Base-by-base conservation (phyloP, 2,329 filamentous ascomycete species). In the Sarocladiaceae sp. region DNA sequence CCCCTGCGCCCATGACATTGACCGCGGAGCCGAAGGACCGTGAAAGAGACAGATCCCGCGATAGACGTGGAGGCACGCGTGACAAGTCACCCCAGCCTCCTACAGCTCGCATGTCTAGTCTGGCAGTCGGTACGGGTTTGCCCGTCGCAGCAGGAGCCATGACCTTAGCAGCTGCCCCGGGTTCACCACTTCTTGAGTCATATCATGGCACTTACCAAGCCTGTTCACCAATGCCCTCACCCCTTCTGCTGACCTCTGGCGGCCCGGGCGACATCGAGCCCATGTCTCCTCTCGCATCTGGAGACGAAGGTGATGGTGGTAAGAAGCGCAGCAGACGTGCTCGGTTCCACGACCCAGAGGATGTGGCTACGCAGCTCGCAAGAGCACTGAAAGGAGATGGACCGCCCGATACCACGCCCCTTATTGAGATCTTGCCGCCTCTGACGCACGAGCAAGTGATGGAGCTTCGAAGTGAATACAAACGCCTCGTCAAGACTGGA, bases 151-250 rank as follows among this genome's bases (percentile, higher is more conserved):
- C 3, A 60, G 60, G 16, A 59, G 54, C 42, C 26, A 32, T 10
- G 26, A 71, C 76, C 11, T 60, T 80, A 2, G 67, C 75, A 2
- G 67, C 69, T 18, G 75, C 88, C 2, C 88, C 89, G 0, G 80
- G 80, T 1, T 95, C 88, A 50, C 93, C 91, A 1, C 72, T 97
- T 41, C 78, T 95, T 2, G 91, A 97, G 65, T 83, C 93, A 1
- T 97, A 97, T 64, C 85, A 83, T 50, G 91, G 91, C 31, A 95
- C 90, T 1, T 97, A 95, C 56, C 91, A 97, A 63, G 88, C 87
- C 47, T 86, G 94, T 55, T 95, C 90, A 0, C 90, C 91, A 0
- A 95, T 96, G 88, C 90, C 90, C 0, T 89, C 89, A 0, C 88
- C 90, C 1, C 69, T 90, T 19, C 71, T 82, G 55, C 57, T 80